Evolutionary conservation across 2,329 filamentous ascomycete species (phyloP).

Genomic region (Xylariales sp.): DNA sequence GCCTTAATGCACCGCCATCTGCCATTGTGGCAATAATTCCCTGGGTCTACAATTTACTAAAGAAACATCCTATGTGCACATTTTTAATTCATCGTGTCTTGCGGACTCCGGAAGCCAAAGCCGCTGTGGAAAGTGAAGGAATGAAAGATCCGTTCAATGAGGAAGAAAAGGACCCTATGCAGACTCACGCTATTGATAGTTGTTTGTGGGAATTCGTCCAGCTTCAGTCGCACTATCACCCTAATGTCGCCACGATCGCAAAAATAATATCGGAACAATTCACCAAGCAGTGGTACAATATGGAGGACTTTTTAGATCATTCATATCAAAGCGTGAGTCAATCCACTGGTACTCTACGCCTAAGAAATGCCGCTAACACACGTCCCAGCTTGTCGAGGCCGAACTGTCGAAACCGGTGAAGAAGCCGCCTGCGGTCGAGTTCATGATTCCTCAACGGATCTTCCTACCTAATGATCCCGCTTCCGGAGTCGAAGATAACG

Average conservation of each 20-base stretch:
- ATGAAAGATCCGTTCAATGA: conserved; percentile 80
- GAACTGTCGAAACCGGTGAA: conserved; percentile 87
- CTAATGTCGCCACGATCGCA: conserved; percentile 92
- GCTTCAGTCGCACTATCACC: conserved; percentile 92
- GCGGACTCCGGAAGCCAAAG: conserved; percentile 67
- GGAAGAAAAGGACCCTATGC: conserved; percentile 82
- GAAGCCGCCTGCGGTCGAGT: conserved; percentile 90
- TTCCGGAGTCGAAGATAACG: conserved; percentile 62
- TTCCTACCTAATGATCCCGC: conserved; percentile 67
- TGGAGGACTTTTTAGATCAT: conserved; percentile 98
- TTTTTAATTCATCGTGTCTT: conserved; percentile 93
- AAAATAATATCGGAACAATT: conserved; percentile 97
- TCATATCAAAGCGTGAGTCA: conserved; percentile 81
- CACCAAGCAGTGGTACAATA: conserved; percentile 91
- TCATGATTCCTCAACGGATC: conserved; percentile 89
- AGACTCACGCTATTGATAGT: conserved; percentile 88
- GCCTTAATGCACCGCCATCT: conserved; percentile 88
- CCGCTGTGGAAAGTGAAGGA: conserved; percentile 69
- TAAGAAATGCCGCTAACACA: conserved; percentile 49
- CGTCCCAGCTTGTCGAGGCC: conserved; percentile 77
- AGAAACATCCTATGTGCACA: conserved; percentile 87
- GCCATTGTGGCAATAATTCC: conserved; percentile 90
- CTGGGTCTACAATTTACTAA: conserved; percentile 95
- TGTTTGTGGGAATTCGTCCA: conserved; percentile 95
- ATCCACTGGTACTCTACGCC: not conserved